Evolutionary conservation across 1,284 basidiomycete species (phyloP), one percentile per base, ranked within the genome.

Genomic region (Coriolopsis trogii): DNA sequence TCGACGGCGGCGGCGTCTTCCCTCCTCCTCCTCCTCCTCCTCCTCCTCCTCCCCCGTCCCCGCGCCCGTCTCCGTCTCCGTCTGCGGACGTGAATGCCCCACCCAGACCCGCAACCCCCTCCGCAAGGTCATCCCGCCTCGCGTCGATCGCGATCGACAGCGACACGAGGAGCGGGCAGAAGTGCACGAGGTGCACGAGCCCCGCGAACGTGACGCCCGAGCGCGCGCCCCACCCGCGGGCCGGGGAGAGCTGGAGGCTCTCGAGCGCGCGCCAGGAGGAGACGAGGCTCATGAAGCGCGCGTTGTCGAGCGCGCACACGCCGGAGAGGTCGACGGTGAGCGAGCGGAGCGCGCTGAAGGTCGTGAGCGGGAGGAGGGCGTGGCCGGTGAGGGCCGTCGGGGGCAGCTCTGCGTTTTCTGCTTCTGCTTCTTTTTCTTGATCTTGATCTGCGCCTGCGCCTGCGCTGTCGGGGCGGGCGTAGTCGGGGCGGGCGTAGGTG

Each of bases 141-240:
- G 40, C 43, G 30, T 56, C 41, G 16, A 56, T 49, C 4, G 55
- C 37, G 21, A 53, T n/a, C 15, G 25, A 26, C 13, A 56, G 36
- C 16, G 30, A 20, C n/a, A 43, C 47, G 7, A 53, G 40, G 18
- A 10, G 30, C 4, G 47, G 55, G 13, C 41, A 46, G 2, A 31
- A 7, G 7, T 26, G 28, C n/a, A 50, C 47, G n/a, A 53, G 7
- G 8, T 39, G 15, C 9, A 36, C 50, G 9, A 56, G 47, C 20
- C 50, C 55, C 12, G 44, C 41, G 31, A 49, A 53, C 3, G 50
- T 52, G 10, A 56, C 26, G 0, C 13, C 34, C 10, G 44, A 20
- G 7, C 43, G 38, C 24, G 26, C 23, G 21, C 40, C 24, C 49
- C 49, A 33, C 21, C 49, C 40, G 21, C 47, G 37, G 26, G 18